Evolutionary conservation across 805 yeast genomes (phyloP).

Genomic region (Saccharomycopsis babjevae): DNA sequence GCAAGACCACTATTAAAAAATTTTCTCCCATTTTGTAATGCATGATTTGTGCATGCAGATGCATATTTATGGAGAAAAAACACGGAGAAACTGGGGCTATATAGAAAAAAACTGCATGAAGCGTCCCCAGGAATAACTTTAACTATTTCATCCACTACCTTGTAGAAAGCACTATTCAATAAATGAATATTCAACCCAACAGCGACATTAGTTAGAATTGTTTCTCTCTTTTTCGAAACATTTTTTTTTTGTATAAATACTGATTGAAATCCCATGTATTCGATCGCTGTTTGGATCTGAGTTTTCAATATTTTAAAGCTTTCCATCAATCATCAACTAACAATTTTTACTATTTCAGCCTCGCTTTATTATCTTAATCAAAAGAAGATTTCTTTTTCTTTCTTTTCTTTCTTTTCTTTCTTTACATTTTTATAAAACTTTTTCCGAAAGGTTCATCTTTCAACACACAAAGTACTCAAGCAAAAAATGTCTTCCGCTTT

Average conservation of each 20-base stretch:
- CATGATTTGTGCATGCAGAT: not conserved
- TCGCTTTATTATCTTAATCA: too few species aligned
- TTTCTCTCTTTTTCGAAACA: too few species aligned
- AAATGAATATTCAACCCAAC: too few species aligned
- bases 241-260: too few species aligned
- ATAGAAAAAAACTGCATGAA: not conserved
- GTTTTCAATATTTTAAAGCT: too few species aligned
- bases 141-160: not conserved
- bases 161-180: too few species aligned
- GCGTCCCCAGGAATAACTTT: not conserved
- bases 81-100: not conserved
- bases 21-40: not conserved
- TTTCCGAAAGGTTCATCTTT: not conserved
- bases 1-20: not conserved
- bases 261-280: too few species aligned
- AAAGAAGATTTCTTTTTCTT: not conserved
- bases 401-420: not conserved
- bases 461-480: not conserved
- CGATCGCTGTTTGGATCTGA: too few species aligned
- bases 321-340: too few species aligned
- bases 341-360: too few species aligned
- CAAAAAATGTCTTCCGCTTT: conserved; percentile 5
- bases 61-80: not conserved
- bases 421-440: not conserved
- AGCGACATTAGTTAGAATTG: too few species aligned